These are phyloP conservation scores for Auriscalpium vulgare DNA, from an alignment of 768 basidiomycete species.

Conservation along the genomic window DNA sequence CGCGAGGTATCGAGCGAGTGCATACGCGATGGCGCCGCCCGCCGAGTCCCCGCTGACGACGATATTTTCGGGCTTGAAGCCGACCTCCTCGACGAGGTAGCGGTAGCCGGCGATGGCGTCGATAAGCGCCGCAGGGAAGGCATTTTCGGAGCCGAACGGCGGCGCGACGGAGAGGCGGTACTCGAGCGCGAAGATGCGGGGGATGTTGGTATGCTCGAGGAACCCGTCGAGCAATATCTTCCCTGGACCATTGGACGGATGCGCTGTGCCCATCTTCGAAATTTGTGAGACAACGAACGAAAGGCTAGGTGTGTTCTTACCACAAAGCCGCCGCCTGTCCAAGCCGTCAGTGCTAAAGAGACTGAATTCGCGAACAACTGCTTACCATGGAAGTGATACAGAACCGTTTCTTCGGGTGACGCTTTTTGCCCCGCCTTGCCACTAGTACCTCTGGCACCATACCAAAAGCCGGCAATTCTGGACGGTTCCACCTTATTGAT, in stretches of 20 bases:
- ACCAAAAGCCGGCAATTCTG: slow-evolving; percentile 20
- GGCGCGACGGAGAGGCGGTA: slow-evolving; percentile 58
- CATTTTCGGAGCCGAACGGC: slow-evolving; percentile 30
- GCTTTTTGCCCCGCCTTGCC: no score
- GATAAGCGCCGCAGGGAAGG: slow-evolving; percentile 70
- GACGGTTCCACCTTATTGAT: slow-evolving; percentile 16
- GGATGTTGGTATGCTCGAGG: background rate
- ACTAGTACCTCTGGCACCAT: background rate
- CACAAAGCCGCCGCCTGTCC: no score
- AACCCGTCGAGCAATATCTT: no score
- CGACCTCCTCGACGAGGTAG: slow-evolving; percentile 52
- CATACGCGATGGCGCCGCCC: slow-evolving; percentile 64
- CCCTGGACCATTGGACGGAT: no score
- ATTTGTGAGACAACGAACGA: no score
- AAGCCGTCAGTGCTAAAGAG: no score
- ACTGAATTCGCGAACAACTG: no score
- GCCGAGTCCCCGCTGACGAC: slow-evolving; percentile 73
- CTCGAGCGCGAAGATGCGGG: slow-evolving; percentile 7
- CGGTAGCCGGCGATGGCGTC: slow-evolving; percentile 70
- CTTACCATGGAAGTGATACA: no score
- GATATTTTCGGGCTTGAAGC: slow-evolving; percentile 52
- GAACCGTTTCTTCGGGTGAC: no score
- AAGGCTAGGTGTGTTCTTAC: no score
- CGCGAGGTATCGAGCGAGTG: slow-evolving; percentile 53
- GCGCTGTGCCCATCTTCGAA: no score